Evolutionary conservation across 2,329 filamentous ascomycete genomes (phyloP), one percentile per base, ranked within the genome.

Genomic region (Phoma herbarum): DNA sequence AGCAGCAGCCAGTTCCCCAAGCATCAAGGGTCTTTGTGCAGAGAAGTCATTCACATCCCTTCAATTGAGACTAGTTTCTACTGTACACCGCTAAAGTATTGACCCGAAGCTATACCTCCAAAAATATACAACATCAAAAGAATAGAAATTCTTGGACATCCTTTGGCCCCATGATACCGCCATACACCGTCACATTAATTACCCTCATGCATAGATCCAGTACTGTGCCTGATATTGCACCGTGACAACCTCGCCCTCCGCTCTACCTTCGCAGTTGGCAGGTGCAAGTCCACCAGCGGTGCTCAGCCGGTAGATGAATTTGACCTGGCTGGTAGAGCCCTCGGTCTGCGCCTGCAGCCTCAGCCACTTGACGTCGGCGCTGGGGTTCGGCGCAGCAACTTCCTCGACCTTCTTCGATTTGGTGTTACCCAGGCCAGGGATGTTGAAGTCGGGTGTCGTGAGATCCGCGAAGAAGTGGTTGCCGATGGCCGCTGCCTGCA

Each of bases 181-280:
- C 35, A 7, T n/a, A 43, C 4, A 18, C 12, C 12, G 14, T n/a
- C 20, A 23, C 9, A n/a, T 20, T 10, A n/a, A 9, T 4, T 16
- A 35, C 20, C 12, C 26, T 58, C 46, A 69, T 10, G 62, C 77
- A 59, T 77, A 85, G 48, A 83, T 87, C 89, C 85, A 88, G 66
- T 91, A 97, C 84, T 94, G 86, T 39, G 93, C 88, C 43, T 91
- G 82, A 78, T 98, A 97, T 69, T 92, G 82, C n/a, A 97, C 86
- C 61, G 89, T 82, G 64, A 97, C 91, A 11, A 72, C 64, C n/a
- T 65, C 60, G 0, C 66, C 73, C 4, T 65, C 59, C 0, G 78
- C 72, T 54, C 75, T 71, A 8, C 83, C 82, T 0, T 82, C 78
- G 75, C 94, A 97, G 0, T 85, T 90, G 5, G 83, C 78, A 0